Conservation (phyloP, 2,329 filamentous ascomycete species). For the Pseudogymnoascus pannorum region DNA sequence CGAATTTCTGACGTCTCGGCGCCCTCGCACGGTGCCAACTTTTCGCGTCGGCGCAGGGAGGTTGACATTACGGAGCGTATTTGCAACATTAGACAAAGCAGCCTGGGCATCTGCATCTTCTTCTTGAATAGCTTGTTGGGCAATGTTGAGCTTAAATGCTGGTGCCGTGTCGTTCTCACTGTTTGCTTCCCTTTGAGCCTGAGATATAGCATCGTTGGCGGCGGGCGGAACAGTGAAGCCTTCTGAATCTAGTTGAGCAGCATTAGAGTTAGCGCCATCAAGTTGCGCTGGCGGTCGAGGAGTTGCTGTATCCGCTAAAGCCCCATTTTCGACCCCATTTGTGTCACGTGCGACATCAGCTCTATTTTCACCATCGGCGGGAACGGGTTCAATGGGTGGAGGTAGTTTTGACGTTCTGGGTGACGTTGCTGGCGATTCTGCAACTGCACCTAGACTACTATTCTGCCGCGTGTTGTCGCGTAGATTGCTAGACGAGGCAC, state of each 20-base stretch:
- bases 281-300: slow-evolving; percentile 38
- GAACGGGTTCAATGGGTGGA: slow-evolving; percentile 31
- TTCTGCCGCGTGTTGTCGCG: slow-evolving; percentile 38
- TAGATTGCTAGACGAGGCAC: slow-evolving; percentile 52
- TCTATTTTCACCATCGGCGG: slow-evolving; percentile 26
- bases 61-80: slow-evolving; percentile 57
- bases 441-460: slow-evolving; percentile 47
- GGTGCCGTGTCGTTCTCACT: slow-evolving; percentile 51
- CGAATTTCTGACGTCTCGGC: slow-evolving; percentile 86
- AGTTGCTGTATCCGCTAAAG: slow-evolving; percentile 39
- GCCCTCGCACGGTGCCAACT: slow-evolving; percentile 72
- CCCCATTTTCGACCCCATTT: slow-evolving; percentile 15
- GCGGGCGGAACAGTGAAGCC: slow-evolving; percentile 67
- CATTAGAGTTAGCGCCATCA: neutral
- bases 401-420: slow-evolving; percentile 27
- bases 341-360: neutral
- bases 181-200: slow-evolving; percentile 61
- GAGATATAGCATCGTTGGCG: slow-evolving; percentile 58
- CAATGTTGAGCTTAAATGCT: slow-evolving; percentile 71
- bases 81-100: slow-evolving; percentile 68
- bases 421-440: slow-evolving; percentile 43
- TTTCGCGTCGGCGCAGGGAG: slow-evolving; percentile 57
- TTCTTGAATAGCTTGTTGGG: slow-evolving; percentile 69
- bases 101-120: slow-evolving; percentile 69
- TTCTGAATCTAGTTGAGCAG: slow-evolving; percentile 59